phyloP scores from a whole-genome alignment of 2,329 filamentous ascomycete genomes.

The Parastagonospora avenae region DNA sequence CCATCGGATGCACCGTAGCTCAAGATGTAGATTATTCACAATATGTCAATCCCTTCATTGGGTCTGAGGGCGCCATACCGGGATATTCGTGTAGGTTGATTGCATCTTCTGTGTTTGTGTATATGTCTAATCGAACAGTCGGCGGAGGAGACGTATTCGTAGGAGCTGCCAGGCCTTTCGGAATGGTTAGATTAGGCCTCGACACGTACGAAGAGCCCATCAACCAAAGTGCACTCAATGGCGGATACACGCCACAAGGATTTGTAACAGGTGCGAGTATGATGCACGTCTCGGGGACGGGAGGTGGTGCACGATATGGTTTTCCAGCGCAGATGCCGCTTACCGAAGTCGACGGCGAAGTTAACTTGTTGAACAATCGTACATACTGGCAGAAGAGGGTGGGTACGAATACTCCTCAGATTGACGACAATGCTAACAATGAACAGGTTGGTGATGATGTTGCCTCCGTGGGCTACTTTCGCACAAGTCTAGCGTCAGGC shows the following conservation, averaged over 20 bases:
- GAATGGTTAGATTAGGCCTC: slow-evolving; percentile 49
- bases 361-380: slow-evolving; percentile 52
- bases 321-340: slow-evolving; percentile 51
- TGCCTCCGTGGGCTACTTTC: slow-evolving; percentile 46
- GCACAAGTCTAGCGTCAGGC: slow-evolving; percentile 42
- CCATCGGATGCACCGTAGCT: slow-evolving; percentile 2
- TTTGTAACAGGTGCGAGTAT: slow-evolving; percentile 48
- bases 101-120: not conserved
- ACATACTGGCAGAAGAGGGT: slow-evolving; percentile 50
- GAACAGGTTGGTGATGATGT: slow-evolving; percentile 33
- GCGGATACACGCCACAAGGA: slow-evolving; percentile 49
- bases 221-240: slow-evolving; percentile 46
- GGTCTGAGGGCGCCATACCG: slow-evolving; percentile 52
- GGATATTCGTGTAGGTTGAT: slow-evolving; percentile 42
- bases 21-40: slow-evolving; percentile 38
- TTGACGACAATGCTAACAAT: not conserved
- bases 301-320: slow-evolving; percentile 48
- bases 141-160: slow-evolving; percentile 50
- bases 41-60: slow-evolving; percentile 55
- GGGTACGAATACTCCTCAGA: not conserved
- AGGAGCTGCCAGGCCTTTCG: slow-evolving; percentile 46
- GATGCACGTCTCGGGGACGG: slow-evolving; percentile 47
- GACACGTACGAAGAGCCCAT: slow-evolving; percentile 46
- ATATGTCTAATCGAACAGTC: slow-evolving; percentile 26
- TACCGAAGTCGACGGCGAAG: slow-evolving; percentile 41